These are phyloP conservation scores for Colletotrichum gloeosporioides DNA, from an alignment of 2,329 filamentous ascomycete species.

Conservation along the genomic window DNA sequence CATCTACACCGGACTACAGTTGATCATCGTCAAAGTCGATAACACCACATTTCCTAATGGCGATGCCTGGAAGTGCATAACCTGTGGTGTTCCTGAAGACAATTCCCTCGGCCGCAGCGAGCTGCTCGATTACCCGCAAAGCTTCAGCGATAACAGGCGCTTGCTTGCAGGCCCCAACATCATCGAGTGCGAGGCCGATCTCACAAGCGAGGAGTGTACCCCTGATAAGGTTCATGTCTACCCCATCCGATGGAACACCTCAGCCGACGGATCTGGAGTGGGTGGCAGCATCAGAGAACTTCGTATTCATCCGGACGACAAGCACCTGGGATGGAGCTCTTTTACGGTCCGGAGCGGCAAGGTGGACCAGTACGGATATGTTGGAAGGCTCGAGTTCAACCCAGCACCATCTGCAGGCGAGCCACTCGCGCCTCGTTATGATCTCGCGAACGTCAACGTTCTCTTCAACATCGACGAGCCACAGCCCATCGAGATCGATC, in stretches of 20 bases:
- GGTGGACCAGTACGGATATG: slow-evolving; percentile 29
- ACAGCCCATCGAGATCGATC: not conserved
- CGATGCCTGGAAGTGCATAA: slow-evolving; percentile 53
- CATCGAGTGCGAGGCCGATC: slow-evolving; percentile 40
- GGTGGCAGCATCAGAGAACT: slow-evolving; percentile 41
- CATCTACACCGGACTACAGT: slow-evolving; percentile 45
- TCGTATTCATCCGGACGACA: slow-evolving; percentile 45
- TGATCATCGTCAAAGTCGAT: slow-evolving; percentile 48
- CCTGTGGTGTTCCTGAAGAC: slow-evolving; percentile 42
- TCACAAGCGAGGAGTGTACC: slow-evolving; percentile 40
- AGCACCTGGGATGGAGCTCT: slow-evolving; percentile 42
- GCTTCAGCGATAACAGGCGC: slow-evolving; percentile 42
- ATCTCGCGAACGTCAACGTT: slow-evolving; percentile 37
- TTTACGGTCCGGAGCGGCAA: slow-evolving; percentile 26
- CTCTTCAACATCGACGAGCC: slow-evolving; percentile 28
- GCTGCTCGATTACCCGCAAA: slow-evolving; percentile 45
- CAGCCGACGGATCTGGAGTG: slow-evolving; percentile 29
- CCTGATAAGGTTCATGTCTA: slow-evolving; percentile 39
- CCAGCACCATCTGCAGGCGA: slow-evolving; percentile 30
- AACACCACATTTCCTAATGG: slow-evolving; percentile 45
- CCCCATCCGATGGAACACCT: slow-evolving; percentile 40
- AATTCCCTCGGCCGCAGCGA: slow-evolving; percentile 30
- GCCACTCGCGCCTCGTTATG: slow-evolving; percentile 35
- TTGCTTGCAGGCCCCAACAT: slow-evolving; percentile 37
- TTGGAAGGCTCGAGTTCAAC: slow-evolving; percentile 42